Base-by-base conservation (phyloP, 1,284 basidiomycete species). In the Cutaneotrichosporon daszewskae region DNA sequence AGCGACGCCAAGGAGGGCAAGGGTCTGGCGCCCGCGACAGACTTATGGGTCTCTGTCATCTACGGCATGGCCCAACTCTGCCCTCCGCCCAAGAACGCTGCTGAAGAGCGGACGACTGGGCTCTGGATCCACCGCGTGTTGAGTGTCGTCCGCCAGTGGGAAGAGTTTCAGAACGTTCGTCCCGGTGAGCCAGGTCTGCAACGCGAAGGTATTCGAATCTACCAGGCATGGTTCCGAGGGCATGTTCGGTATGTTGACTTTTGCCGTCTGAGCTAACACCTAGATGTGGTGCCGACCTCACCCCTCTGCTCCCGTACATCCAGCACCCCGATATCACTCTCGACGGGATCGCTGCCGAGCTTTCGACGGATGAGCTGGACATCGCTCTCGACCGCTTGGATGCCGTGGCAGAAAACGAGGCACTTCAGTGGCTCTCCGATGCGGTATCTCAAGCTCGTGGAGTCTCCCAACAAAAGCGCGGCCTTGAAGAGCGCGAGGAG, bases 21-120 rank as follows among this genome's bases (percentile, higher is more conserved):
- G 8, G 34, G 27, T 3, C 23, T 40, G n/a, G 20, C 49, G 12
- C 69, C 69, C 1, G 63, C 64, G n/a, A 53, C 63, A 0, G 54
- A 62, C 19, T 53, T 68, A 1, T 72, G 66, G 64, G 62, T 56
- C 0, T 55, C 49, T 20, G 65, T 72, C 12, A 50, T 65, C 13
- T 59, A 65, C 38, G 67, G 60, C n/a, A 48, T 64, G 3, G 54
- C 56, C 17, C 45, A 48, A 34, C 40, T 62, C 17, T 57, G 55
- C 20, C 39, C 41, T 34, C 22, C 32, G 3, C 17, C 22, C n/a
- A 7, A 36, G 3, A 19, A 14, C 12, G 12, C 28, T 12, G 20
- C 35, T 8, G 20, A 28, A 12, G 46, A 40, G 31, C 32, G 35
- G 17, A 32, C n/a, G 1, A 39, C 38, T 14, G 37, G 27, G 10